Evolutionary conservation across 2,329 filamentous ascomycete species (phyloP).

Genomic region (Gremmenia infestans): DNA sequence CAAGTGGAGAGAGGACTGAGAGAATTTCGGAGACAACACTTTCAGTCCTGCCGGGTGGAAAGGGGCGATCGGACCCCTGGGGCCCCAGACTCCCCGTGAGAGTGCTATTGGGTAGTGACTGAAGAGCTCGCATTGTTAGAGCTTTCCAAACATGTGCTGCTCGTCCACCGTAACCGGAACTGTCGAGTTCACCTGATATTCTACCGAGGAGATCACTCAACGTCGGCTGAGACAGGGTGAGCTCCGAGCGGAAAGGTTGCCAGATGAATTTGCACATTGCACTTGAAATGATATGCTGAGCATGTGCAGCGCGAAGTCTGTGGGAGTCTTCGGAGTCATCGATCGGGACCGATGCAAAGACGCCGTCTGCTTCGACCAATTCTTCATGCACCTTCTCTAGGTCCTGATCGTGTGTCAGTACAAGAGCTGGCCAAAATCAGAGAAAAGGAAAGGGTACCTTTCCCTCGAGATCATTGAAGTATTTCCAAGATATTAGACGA

Average conservation of each 20-base stretch:
- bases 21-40: constrained; percentile 6
- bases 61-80: neutral
- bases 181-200: constrained; percentile 6
- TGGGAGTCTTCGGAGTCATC: constrained; percentile 10
- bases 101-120: neutral
- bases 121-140: constrained; percentile 16
- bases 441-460: constrained; percentile 1
- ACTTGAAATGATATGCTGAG: constrained; percentile 13
- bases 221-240: constrained; percentile 1
- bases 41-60: constrained; percentile 1
- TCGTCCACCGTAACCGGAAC: constrained; percentile 3
- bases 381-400: constrained; percentile 3
- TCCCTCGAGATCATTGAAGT: constrained; percentile 9
- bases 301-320: constrained; percentile 12
- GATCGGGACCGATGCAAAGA: constrained; percentile 12
- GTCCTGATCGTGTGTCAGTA: constrained; percentile 11
- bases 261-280: constrained; percentile 14
- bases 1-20: constrained; percentile 4
- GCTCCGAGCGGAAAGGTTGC: constrained; percentile 11
- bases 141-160: constrained; percentile 14
- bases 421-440: neutral
- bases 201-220: constrained; percentile 5
- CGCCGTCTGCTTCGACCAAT: constrained; percentile 4
- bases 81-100: neutral
- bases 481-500: constrained; percentile 3